Evolutionary conservation across 768 basidiomycete species (phyloP), one percentile per base, ranked within the genome.

Genomic region (Melanogaster broomeanus): DNA sequence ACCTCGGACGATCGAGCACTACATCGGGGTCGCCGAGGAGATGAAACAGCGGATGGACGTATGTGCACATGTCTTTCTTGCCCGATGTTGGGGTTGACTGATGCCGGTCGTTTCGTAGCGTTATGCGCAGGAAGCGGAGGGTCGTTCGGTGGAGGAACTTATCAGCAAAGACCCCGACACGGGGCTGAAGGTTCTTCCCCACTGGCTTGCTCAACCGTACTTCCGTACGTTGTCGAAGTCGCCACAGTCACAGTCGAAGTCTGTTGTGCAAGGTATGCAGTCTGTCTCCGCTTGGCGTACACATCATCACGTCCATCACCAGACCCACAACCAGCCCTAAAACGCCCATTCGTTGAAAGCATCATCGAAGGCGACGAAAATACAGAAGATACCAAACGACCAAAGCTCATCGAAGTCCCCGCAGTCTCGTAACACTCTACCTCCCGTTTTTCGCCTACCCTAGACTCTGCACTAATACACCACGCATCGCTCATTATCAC

Each of bases 171-270:
- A 85, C 24, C 64, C 72, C 4, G 61, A 56, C 41, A 81, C 79
- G 0, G 81, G 83, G 6, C 66, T 85, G 37, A 74, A 74, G 37
- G 55, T 74, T 0, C 68, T 90, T 6, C 88, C 88, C 0, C 78
- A 83, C 59, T 90, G 87, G 82, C 74, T 86, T 19, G 79, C 81
- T 12, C 89, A 92, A 62, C 88, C 89, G 2, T 83, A 87, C 59
- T 77, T 87, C 55, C 65, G 65, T 31, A 11, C 31, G 31, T 31
- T 24, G 12, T 11, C 35, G 3, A 18, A 6, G 35, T 37, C 35
- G 46, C 24, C 25, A 19, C 35, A 9, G 5, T 22, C 25, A 19
- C 35, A 9, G 5, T 22, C 9, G 25, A 18, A 27, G 35, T 4
- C 15, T 48, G 37, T 19, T 40, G 15, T 3, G 1, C 16, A 28